Evolutionary conservation across 164 flowering plant species (phyloP).

Genomic region (Litsea cubeba): DNA sequence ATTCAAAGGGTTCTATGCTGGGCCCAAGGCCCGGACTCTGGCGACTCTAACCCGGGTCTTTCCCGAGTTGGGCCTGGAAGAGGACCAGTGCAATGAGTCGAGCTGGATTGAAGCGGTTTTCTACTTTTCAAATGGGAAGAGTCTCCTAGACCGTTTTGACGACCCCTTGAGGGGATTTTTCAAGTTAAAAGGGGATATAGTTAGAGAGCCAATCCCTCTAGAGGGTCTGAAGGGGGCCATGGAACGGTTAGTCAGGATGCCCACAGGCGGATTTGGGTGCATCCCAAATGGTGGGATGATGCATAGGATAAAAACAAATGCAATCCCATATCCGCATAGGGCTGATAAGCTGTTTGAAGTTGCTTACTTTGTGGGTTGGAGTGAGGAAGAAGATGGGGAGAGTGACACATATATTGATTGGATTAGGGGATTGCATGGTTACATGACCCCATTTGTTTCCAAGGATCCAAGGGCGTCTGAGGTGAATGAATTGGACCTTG

Average conservation of each 20-base stretch:
- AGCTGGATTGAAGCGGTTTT: constrained; percentile 14
- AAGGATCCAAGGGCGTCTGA: constrained; percentile 14
- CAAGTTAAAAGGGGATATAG: constrained; percentile 6
- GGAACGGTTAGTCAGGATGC: neutral
- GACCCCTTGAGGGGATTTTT: neutral
- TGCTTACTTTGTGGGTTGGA: constrained; percentile 15
- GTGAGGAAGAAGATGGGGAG: neutral
- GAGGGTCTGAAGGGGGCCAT: neutral
- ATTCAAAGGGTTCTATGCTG: constrained; percentile 6
- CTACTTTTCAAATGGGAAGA: neutral
- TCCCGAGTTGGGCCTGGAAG: constrained; percentile 7
- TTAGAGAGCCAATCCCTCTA: constrained; percentile 10
- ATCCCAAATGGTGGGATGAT: constrained; percentile 27
- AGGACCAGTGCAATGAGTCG: constrained; percentile 7
- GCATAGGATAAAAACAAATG: constrained; percentile 8
- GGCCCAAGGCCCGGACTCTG: neutral
- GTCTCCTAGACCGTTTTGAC: neutral
- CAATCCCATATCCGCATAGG: constrained; percentile 25
- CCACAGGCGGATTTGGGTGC: neutral
- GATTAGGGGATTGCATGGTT: constrained; percentile 5
- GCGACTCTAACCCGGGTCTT: constrained; percentile 1
- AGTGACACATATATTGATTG: neutral
- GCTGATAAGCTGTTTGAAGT: constrained; percentile 9
- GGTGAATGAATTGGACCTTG: constrained; percentile 14
- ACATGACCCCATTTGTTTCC: constrained; percentile 10